Percentiles rank a stretch among this genome's conserved stretches.
phyloP scores from a whole-genome alignment of 305 asterid species.

The Caryopteris hybrid region DNA sequence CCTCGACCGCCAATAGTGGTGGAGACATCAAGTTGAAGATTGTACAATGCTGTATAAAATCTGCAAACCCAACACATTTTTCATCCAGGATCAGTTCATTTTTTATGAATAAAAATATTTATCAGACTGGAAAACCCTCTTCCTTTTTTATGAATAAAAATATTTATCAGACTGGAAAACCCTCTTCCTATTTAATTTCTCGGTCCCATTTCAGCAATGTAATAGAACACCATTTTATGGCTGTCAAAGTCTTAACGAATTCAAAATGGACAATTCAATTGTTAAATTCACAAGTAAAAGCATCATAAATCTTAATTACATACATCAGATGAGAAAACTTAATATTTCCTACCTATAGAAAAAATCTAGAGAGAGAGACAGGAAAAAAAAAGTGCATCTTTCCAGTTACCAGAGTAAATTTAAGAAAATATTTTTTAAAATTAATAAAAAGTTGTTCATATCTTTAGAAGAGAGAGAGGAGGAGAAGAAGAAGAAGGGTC shows the following conservation, averaged over 20 bases:
- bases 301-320: neutral
- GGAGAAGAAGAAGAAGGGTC: too few relatives aligned
- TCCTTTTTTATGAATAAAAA: neutral
- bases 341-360: neutral
- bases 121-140: neutral
- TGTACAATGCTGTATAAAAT: conserved; percentile 3
- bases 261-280: neutral
- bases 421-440: neutral
- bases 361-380: neutral
- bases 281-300: neutral
- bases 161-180: neutral
- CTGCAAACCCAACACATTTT: conserved; percentile 10
- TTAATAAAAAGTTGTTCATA: neutral
- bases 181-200: neutral
- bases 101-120: neutral
- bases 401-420: neutral
- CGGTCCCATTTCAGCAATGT: neutral
- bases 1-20: conserved; percentile 46
- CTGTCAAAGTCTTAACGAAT: neutral
- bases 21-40: conserved; percentile 41
- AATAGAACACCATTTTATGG: neutral
- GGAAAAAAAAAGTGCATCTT: neutral
- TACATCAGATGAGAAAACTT: neutral
- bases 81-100: neutral
- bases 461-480: neutral